Percentiles rank a stretch among this genome's conserved stretches.
These are phyloP conservation scores for Crithidia expoeki DNA, from an alignment of 208 protist species.

Conservation along the genomic window DNA sequence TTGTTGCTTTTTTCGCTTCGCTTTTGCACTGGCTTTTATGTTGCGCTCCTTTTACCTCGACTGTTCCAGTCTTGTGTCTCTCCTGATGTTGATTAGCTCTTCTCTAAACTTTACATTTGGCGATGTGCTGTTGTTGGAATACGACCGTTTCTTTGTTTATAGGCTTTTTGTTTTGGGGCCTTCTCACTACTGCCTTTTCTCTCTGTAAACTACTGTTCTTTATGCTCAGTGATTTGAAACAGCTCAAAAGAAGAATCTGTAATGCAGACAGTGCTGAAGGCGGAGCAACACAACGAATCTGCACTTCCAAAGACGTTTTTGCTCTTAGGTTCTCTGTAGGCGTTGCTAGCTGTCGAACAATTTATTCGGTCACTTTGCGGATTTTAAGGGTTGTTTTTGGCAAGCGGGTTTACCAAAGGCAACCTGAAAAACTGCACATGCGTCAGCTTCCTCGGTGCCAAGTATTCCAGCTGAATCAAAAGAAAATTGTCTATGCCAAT, in stretches of 20 bases:
- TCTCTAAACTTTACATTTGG: not conserved
- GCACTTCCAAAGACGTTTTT: too few species aligned
- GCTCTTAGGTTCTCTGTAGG: too few species aligned
- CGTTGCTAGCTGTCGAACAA: too few species aligned
- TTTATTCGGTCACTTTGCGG: too few species aligned
- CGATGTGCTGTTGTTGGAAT: not conserved
- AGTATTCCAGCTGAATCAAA: too few species aligned
- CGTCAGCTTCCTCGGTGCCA: too few species aligned
- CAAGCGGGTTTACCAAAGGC: too few species aligned
- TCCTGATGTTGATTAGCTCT: conserved; percentile 15
- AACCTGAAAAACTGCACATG: too few species aligned
- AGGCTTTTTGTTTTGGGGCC: not conserved
- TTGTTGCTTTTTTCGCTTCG: not conserved
- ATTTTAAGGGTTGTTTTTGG: too few species aligned
- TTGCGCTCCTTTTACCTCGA: not conserved
- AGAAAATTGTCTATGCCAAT: too few species aligned
- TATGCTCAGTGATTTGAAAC: not conserved
- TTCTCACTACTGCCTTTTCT: conserved; percentile 1
- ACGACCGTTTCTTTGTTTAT: not conserved
- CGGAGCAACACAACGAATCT: too few species aligned
- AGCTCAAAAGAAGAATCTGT: conserved; percentile 4
- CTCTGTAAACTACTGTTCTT: conserved; percentile 1
- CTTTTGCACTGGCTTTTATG: conserved; percentile 8
- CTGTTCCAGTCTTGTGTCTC: not conserved
- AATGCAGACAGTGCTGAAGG: too few species aligned